Percentiles rank a stretch among this genome's conserved stretches.
Evolutionary conservation across 2,329 filamentous ascomycete genomes (phyloP).

Genomic region (Claviceps humidiphila): DNA sequence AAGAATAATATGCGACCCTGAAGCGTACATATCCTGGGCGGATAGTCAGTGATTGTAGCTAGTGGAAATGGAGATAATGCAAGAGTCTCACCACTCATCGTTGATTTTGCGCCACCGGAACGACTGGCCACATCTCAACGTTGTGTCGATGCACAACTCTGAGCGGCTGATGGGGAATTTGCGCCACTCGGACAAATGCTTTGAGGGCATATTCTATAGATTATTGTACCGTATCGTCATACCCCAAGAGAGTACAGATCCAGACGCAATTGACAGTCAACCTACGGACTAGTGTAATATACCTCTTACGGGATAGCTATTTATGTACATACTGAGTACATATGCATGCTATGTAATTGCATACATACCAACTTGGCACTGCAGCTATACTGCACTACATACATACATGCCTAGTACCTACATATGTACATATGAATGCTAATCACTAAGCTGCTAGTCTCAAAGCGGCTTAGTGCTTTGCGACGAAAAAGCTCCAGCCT

Average conservation of each 20-base stretch:
- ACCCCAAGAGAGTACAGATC: no score
- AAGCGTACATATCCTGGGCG: constrained; percentile 60
- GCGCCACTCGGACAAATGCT: constrained; percentile 62
- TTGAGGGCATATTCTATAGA: constrained; percentile 21
- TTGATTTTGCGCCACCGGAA: constrained; percentile 86
- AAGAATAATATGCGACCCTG: constrained; percentile 75
- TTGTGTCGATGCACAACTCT: constrained; percentile 90
- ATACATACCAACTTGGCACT: no score
- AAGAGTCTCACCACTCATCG: constrained; percentile 58
- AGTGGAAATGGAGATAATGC: not conserved
- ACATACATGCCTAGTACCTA: no score
- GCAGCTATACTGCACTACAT: no score
- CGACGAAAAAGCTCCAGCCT: constrained; percentile 33
- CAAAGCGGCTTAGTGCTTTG: constrained; percentile 15
- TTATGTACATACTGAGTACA: no score
- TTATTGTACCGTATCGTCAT: no score
- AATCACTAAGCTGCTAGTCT: constrained; percentile 10
- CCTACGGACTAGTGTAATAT: no score
- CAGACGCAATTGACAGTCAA: no score
- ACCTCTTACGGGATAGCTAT: no score
- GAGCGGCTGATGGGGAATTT: constrained; percentile 70
- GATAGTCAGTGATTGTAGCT: not conserved
- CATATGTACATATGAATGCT: not conserved
- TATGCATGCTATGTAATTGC: no score
- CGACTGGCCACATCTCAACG: constrained; percentile 85